Conservation (phyloP, 257 asterid species). For the Solanum bukasovii region DNA sequence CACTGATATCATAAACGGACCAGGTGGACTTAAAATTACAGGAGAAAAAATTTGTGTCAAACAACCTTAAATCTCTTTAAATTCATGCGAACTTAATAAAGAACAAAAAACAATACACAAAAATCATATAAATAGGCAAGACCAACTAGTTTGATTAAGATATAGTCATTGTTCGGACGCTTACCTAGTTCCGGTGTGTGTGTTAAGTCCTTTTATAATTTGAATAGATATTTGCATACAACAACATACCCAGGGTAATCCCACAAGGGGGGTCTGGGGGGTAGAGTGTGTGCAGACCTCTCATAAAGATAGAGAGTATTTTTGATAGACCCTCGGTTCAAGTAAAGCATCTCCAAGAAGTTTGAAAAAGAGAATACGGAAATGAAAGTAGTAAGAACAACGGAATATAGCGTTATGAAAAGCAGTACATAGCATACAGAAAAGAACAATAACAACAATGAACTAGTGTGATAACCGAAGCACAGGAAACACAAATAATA, state of each 20-base stretch:
- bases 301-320: background rate
- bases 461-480: background rate
- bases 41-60: background rate
- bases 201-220: too few relatives aligned
- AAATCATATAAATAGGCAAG: background rate
- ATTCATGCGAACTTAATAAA: background rate
- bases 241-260: background rate
- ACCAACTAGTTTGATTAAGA: background rate
- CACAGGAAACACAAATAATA: background rate
- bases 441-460: background rate
- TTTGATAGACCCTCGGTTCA: background rate
- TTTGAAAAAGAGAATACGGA: background rate
- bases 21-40: background rate
- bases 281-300: background rate
- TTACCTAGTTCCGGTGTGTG: too few relatives aligned
- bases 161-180: too few relatives aligned
- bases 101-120: background rate
- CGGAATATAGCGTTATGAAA: background rate
- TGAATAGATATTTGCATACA: background rate
- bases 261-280: background rate
- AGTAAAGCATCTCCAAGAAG: background rate
- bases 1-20: background rate
- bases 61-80: background rate
- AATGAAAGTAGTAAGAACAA: background rate
- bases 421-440: too few relatives aligned